Base-by-base conservation (phyloP, 495 filamentous ascomycete species). In the Talaromyces adpressus region DNA sequence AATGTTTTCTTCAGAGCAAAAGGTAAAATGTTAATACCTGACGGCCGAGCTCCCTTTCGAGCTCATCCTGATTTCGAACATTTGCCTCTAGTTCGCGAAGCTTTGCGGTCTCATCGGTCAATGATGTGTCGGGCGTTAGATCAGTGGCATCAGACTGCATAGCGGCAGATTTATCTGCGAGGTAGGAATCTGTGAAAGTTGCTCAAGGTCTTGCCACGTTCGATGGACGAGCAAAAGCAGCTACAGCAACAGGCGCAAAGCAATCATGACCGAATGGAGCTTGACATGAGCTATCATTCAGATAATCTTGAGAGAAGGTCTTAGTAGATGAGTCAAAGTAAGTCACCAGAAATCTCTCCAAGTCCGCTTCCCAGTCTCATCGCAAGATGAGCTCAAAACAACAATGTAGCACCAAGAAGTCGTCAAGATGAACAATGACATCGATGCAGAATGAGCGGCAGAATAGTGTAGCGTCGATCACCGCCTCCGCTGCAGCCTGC, bases 21-120 rank as follows among this genome's bases (percentile, higher is more conserved):
- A 41, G 9, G 14, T 11, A 20, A n/a, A 23, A 57, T 18, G 6
- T 27, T n/a, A 56, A 62, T 69, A 81, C 80, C 74, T 84, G 78
- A 29, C 79, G 76, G 36, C 79, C 73, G 64, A 92, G 87, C 57
- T 92, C 90, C 63, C 88, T 81, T 68, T 93, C 89, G 2, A 93
- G 80, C 59, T 96, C 91, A 73, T 93, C 88, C 70, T 96, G 92
- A 69, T 94, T 82, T 29, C 91, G 87, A 32, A 94, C 84, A 63
- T 88, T 84, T 36, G 87, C 84, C 12, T 91, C 87, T 8, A 96
- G 81, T 53, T 81, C 81, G 64, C 81, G 77, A 5, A 94, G 78
- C n/a, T 83, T 82, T 32, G 79, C 80, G 14, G 84, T 82, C 70
- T 91, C 90, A 61, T 72, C 64, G 59, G 61, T 56, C 3, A 32